Evolutionary conservation across 169 alveolate species (phyloP).

Genomic region (Prorocentrum cordatum): DNA sequence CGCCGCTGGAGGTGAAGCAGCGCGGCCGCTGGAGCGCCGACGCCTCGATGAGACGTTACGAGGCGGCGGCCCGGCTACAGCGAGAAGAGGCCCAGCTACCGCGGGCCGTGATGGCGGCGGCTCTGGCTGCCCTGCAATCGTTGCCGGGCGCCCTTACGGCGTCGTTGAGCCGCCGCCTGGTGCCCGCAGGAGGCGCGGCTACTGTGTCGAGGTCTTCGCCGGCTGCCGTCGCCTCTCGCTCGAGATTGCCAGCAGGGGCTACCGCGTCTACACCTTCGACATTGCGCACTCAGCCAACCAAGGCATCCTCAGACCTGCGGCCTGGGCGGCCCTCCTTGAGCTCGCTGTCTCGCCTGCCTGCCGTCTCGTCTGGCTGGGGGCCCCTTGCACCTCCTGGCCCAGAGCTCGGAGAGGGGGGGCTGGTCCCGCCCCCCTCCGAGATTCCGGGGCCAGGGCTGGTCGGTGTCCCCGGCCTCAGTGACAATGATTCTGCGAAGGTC

Average conservation of each 20-base stretch:
- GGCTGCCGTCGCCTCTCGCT: background rate
- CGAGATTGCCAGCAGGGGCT: background rate
- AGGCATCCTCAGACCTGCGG: too few relatives aligned
- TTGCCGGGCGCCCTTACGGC: background rate
- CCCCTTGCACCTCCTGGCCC: too few relatives aligned
- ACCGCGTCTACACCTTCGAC: too few relatives aligned
- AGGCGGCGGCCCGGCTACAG: background rate
- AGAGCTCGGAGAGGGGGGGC: background rate
- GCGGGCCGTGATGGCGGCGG: background rate
- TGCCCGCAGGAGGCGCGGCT: background rate
- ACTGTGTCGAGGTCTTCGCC: background rate
- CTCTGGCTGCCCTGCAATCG: background rate
- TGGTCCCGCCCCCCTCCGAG: background rate
- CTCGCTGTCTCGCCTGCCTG: too few relatives aligned
- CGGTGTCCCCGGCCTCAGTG: background rate
- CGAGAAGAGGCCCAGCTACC: background rate
- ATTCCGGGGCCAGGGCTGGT: background rate
- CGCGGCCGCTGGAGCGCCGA: slow-evolving; percentile 24
- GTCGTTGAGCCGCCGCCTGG: background rate
- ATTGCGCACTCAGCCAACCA: too few relatives aligned
- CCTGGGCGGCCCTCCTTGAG: too few relatives aligned
- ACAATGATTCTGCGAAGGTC: background rate
- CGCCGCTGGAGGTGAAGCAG: background rate
- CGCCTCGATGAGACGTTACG: background rate
- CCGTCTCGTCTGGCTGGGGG: too few relatives aligned